These are phyloP conservation scores for Paralagenidium karlingii DNA, from an alignment of 352 stramenopile genomes.

Conservation along the genomic window DNA sequence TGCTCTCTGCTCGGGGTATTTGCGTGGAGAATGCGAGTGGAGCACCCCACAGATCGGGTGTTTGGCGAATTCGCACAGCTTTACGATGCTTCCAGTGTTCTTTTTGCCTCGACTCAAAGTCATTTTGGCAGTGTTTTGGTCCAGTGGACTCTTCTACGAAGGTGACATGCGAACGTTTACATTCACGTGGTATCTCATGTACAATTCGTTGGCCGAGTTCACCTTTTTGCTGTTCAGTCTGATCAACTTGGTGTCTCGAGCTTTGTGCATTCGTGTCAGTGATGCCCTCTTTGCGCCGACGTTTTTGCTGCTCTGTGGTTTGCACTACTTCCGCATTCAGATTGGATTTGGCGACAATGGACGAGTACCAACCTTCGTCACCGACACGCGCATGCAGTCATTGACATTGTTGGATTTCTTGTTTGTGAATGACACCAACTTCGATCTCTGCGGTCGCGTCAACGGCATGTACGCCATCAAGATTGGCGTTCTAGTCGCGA, in stretches of 20 bases:
- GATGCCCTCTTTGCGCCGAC: constrained; percentile 23
- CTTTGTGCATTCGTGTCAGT: constrained; percentile 14
- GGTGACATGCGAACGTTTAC: constrained; percentile 23
- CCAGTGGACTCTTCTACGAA: constrained; percentile 24
- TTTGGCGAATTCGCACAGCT: constrained; percentile 17
- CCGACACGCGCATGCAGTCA: too few species aligned
- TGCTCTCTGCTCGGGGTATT: too few species aligned
- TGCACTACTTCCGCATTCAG: constrained; percentile 15
- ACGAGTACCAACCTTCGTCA: constrained; percentile 16
- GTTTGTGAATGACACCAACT: too few species aligned
- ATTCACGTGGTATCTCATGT: constrained; percentile 35
- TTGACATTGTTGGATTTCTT: too few species aligned
- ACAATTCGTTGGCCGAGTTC: constrained; percentile 20
- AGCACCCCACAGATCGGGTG: constrained; percentile 20
- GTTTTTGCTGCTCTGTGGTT: constrained; percentile 15
- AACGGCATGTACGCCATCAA: too few species aligned
- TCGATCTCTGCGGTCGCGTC: too few species aligned
- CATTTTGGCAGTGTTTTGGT: constrained; percentile 24
- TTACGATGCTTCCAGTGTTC: constrained; percentile 28
- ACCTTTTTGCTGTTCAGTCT: constrained; percentile 26
- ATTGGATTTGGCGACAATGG: constrained; percentile 14
- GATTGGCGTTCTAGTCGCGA: too few species aligned
- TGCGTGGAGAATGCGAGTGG: constrained; percentile 7
- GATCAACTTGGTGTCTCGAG: constrained; percentile 26
- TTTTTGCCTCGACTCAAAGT: constrained; percentile 25